Conservation (phyloP, 2,329 filamentous ascomycete genomes). For the Emergomyces orientalis region DNA sequence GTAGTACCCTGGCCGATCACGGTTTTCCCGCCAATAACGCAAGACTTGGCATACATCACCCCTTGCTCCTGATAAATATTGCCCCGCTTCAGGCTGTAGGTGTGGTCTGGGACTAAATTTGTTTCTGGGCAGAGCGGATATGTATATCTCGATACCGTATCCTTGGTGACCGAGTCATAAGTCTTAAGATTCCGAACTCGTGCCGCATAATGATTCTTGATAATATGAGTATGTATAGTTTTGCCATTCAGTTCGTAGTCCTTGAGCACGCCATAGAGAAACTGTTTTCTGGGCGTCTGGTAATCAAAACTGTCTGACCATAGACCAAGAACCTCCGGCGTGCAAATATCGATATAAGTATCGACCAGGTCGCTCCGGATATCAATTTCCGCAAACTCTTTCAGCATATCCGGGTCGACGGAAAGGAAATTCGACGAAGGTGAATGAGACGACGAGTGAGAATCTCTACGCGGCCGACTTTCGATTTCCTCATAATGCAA, state of each 20-base stretch:
- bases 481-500: conserved; percentile 91
- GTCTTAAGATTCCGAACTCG: conserved; percentile 76
- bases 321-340: conserved; percentile 82
- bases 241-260: conserved; percentile 96
- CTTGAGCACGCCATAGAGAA: conserved; percentile 84
- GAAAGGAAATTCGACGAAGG: conserved; percentile 48
- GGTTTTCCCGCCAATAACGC: conserved; percentile 57
- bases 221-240: conserved; percentile 84
- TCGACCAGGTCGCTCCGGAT: conserved; percentile 83
- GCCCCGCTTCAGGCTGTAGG: conserved; percentile 60
- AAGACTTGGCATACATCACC: conserved; percentile 64
- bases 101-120: conserved; percentile 69
- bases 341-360: conserved; percentile 93
- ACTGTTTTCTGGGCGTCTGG: conserved; percentile 77
- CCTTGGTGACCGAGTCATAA: conserved; percentile 80
- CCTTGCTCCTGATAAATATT: conserved; percentile 70
- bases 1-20: conserved; percentile 68
- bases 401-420: conserved; percentile 71
- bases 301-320: conserved; percentile 99
- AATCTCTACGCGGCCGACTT: conserved; percentile 34
- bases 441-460: conserved; percentile 10
- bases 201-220: conserved; percentile 74
- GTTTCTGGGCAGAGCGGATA: conserved; percentile 84
- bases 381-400: conserved; percentile 65
- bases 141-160: conserved; percentile 78